Evolutionary conservation across 805 yeast genomes (phyloP).

Genomic region (Candida namnaoensis): DNA sequence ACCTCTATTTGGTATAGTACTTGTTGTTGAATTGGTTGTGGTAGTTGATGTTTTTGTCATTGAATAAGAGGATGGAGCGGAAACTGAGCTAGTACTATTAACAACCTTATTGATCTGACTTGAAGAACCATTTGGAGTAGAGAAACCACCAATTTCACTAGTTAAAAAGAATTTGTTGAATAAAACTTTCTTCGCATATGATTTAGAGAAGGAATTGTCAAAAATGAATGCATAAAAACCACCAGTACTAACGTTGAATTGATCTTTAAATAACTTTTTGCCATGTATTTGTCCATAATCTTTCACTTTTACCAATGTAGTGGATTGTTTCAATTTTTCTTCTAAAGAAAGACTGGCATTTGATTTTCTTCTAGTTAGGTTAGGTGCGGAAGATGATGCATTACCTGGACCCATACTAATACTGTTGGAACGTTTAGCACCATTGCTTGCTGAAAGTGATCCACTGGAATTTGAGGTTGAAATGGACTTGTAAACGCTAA

Average conservation of each 20-base stretch:
- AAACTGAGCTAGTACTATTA: constrained; percentile 3
- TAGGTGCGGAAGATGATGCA: constrained; percentile 10
- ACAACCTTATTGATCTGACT: background rate
- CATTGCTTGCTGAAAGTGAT: background rate
- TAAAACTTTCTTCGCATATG: constrained; percentile 70
- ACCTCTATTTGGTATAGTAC: constrained; percentile 41
- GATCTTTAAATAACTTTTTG: constrained; percentile 56
- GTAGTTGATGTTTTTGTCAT: constrained; percentile 1
- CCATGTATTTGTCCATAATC: constrained; percentile 51
- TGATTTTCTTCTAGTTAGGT: constrained; percentile 23
- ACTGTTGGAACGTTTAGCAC: background rate
- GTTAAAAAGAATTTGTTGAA: constrained; percentile 36
- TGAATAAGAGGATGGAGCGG: constrained; percentile 9
- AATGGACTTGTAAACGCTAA: constrained; percentile 24
- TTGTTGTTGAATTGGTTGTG: constrained; percentile 17
- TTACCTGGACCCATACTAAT: background rate
- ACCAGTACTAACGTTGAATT: constrained; percentile 46
- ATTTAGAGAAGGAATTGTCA: constrained; percentile 87
- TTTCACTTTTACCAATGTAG: constrained; percentile 38
- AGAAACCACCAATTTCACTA: constrained; percentile 10
- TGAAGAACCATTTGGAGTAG: background rate
- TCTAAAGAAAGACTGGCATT: constrained; percentile 33
- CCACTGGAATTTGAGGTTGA: background rate
- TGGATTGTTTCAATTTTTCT: constrained; percentile 45
- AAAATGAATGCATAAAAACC: constrained; percentile 83